A percentile compares a stretch with the other conserved stretches of the same genome.
These are phyloP conservation scores for Paramecium sexaurelia DNA, from an alignment of 73 alveolate species.

Conservation along the genomic window DNA sequence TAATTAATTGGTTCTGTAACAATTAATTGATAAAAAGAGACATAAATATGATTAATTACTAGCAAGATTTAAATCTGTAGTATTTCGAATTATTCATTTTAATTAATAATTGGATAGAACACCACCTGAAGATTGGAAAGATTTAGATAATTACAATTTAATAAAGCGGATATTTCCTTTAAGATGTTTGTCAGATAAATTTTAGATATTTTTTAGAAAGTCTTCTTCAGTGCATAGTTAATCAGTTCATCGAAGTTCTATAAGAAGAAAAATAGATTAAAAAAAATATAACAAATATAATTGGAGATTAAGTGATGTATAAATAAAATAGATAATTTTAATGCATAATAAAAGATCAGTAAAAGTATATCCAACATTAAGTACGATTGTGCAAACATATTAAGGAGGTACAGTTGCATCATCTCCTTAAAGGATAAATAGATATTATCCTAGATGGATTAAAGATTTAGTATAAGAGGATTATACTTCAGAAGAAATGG, in stretches of 20 bases:
- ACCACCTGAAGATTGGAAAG: conserved; percentile 64
- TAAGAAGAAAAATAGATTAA: neutral
- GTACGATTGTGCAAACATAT: neutral
- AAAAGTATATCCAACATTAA: neutral
- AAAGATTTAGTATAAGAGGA: neutral
- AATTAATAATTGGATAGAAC: conserved; percentile 1
- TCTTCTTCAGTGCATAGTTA: neutral
- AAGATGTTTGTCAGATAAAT: neutral
- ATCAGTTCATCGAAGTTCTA: neutral
- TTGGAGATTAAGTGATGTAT: neutral
- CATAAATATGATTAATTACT: neutral
- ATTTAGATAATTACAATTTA: neutral
- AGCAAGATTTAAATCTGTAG: neutral
- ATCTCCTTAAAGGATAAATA: neutral
- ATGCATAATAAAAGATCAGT: neutral
- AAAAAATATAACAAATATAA: neutral
- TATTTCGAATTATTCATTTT: neutral
- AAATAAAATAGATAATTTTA: neutral
- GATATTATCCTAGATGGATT: neutral
- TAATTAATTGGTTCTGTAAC: neutral
- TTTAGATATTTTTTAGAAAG: neutral
- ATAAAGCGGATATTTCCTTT: conserved; percentile 12
- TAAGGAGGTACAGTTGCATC: neutral
- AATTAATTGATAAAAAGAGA: conserved; percentile 5
- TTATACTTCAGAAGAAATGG: neutral